Evolutionary conservation across 805 yeast species (phyloP).

Genomic region (Metschnikowia baotianmanensis): DNA sequence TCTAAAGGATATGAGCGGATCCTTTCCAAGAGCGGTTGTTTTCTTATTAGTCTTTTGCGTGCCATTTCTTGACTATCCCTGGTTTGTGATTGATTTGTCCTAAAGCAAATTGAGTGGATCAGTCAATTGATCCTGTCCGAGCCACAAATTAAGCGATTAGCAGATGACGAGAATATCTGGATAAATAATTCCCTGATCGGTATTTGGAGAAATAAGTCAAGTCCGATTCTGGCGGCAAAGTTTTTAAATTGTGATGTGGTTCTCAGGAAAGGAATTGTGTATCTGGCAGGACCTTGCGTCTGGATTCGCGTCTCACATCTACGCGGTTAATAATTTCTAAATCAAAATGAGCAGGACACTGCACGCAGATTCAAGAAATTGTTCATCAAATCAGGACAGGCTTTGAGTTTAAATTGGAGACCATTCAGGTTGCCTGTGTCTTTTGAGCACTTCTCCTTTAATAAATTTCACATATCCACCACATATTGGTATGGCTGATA

Average conservation of each 20-base stretch:
- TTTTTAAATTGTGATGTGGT: not conserved
- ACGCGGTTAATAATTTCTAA: no score
- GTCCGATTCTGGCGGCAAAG: not conserved
- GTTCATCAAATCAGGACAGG: no score
- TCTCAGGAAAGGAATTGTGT: not conserved
- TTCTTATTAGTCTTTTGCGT: slow-evolving; percentile 22
- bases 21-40: slow-evolving; percentile 29
- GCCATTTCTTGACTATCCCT: no score
- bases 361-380: not conserved
- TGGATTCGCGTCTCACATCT: not conserved
- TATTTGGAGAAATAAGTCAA: no score
- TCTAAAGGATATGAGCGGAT: slow-evolving; percentile 39
- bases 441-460: not conserved
- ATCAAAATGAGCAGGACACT: not conserved
- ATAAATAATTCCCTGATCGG: no score
- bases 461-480: not conserved
- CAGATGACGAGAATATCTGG: no score
- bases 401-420: not conserved
- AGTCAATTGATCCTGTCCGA: no score
- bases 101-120: no score
- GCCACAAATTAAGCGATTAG: no score
- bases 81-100: not conserved
- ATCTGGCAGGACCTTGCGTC: no score
- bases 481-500: not conserved
- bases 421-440: not conserved